phyloP scores from a whole-genome alignment of 2,329 filamentous ascomycete genomes.

The Fulvia fulva region DNA sequence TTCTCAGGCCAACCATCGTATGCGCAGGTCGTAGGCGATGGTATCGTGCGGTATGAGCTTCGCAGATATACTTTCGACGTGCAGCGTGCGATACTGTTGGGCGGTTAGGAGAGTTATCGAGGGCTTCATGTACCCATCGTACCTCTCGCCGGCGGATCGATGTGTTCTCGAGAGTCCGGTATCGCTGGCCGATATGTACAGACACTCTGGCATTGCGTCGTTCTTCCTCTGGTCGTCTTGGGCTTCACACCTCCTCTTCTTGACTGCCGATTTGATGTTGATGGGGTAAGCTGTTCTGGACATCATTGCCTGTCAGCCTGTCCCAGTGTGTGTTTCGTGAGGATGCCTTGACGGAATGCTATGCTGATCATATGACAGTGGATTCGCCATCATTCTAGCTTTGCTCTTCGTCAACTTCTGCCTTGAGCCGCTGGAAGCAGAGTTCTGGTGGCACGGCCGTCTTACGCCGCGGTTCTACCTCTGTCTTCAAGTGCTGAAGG shows the following conservation, averaged over 20 bases:
- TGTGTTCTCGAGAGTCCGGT: too few relatives aligned
- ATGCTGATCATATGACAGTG: conserved; percentile 7
- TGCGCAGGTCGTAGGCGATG: neutral
- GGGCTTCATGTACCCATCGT: neutral
- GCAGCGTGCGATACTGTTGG: neutral
- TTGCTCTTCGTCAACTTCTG: conserved; percentile 10
- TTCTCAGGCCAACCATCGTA: neutral
- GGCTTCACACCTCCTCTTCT: conserved; percentile 6
- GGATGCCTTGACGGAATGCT: neutral
- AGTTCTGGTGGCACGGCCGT: conserved; percentile 17
- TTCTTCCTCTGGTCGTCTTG: conserved; percentile 8
- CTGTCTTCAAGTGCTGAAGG: conserved; percentile 18
- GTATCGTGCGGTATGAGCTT: neutral
- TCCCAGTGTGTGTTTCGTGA: neutral
- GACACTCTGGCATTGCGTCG: neutral
- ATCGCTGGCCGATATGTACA: too few relatives aligned
- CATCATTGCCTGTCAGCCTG: neutral
- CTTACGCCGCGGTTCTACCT: conserved; percentile 21
- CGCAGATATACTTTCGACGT: neutral
- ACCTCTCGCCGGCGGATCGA: too few relatives aligned
- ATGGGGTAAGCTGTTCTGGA: conserved; percentile 6
- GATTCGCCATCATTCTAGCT: conserved; percentile 1
- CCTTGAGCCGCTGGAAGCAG: conserved; percentile 17
- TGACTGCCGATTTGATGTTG: conserved; percentile 4
- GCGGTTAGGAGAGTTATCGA: neutral